Evolutionary conservation across 2,329 filamentous ascomycete genomes (phyloP).

Genomic region (Pezicula neosporulosa): DNA sequence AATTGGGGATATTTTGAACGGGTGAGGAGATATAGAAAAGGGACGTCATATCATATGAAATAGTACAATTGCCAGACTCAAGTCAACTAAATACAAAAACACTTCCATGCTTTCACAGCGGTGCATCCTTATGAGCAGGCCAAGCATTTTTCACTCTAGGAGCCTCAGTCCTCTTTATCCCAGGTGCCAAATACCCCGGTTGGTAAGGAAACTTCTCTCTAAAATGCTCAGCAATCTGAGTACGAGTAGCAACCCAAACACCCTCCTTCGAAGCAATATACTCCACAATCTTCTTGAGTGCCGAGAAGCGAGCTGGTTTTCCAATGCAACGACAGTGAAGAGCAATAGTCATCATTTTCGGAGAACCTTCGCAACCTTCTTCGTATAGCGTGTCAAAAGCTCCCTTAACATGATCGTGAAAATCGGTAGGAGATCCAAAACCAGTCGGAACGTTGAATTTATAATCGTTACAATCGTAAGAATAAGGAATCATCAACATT

Average conservation of each 20-base stretch:
- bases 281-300: conserved; percentile 48
- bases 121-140: conserved; percentile 18
- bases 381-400: conserved; percentile 54
- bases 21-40: neutral
- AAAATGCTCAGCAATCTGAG: conserved; percentile 48
- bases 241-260: conserved; percentile 51
- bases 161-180: conserved; percentile 19
- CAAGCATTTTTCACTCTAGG: conserved; percentile 15
- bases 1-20: neutral
- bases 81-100: neutral
- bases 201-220: conserved; percentile 24
- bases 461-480: conserved; percentile 49
- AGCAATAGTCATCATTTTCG: conserved; percentile 56
- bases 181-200: conserved; percentile 16
- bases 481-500: conserved; percentile 51
- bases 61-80: neutral
- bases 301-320: conserved; percentile 46
- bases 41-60: neutral
- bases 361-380: conserved; percentile 30
- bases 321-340: conserved; percentile 51
- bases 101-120: neutral
- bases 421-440: conserved; percentile 19
- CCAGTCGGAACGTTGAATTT: conserved; percentile 25
- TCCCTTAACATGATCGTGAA: conserved; percentile 40
- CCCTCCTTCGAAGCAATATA: conserved; percentile 48